Percentiles rank a stretch among this genome's conserved stretches.
phyloP scores from a whole-genome alignment of 2,329 filamentous ascomycete species.

The Arthrobotrys sphaeroides region DNA sequence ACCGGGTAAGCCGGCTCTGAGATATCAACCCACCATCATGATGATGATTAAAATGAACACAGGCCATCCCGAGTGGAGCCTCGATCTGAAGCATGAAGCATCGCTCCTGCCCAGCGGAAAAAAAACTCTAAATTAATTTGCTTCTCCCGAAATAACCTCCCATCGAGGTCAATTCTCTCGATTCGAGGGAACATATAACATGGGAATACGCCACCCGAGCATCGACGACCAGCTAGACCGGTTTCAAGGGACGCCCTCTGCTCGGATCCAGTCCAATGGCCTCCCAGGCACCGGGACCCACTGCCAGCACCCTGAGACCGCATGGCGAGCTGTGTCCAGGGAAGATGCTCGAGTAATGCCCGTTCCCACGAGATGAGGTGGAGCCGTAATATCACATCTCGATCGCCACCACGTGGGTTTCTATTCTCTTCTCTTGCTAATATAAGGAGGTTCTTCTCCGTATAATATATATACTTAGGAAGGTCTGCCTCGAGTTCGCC shows the following conservation, averaged over 20 bases:
- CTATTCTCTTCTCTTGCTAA: no score
- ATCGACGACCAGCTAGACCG: conserved; percentile 8
- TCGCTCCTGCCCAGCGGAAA: not conserved
- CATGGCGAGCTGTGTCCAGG: conserved; percentile 29
- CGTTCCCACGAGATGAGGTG: conserved; percentile 9
- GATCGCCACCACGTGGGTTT: conserved; percentile 50
- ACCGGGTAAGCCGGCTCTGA: conserved; percentile 16
- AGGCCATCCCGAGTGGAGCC: conserved; percentile 13
- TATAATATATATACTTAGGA: no score
- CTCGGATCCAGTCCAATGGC: conserved; percentile 39
- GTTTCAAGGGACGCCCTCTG: conserved; percentile 50
- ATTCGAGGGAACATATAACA: conserved; percentile 4
- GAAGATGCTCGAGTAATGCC: conserved; percentile 18
- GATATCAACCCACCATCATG: conserved; percentile 9
- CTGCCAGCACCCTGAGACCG: conserved; percentile 35
- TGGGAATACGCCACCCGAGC: conserved; percentile 44
- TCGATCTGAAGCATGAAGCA: not conserved
- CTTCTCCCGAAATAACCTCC: not conserved
- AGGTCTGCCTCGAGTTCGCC: no score
- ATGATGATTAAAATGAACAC: conserved; percentile 26
- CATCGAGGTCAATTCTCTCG: not conserved
- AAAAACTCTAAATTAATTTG: not conserved
- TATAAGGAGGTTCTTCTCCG: conserved; percentile 17
- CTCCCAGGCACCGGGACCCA: conserved; percentile 41
- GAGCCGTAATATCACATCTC: conserved; percentile 27